These are phyloP conservation scores for Desmodesmus armatus DNA, from an alignment of 139 green algal genomes.

Conservation along the genomic window DNA sequence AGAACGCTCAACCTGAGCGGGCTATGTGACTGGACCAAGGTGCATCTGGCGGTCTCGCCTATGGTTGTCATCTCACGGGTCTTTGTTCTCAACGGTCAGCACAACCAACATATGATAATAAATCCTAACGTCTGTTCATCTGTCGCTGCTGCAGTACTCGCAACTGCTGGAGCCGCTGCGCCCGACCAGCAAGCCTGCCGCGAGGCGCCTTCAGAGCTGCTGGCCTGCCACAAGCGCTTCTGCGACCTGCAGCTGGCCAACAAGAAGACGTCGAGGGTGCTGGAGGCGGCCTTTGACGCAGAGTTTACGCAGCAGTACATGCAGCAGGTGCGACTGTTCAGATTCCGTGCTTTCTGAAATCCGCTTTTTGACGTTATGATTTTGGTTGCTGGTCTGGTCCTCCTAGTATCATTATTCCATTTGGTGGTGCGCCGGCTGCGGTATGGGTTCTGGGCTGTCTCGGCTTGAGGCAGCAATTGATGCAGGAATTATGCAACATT, in stretches of 20 bases:
- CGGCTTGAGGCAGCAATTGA: too few relatives aligned
- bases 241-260: constrained; percentile 79
- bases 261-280: constrained; percentile 78
- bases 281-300: constrained; percentile 73
- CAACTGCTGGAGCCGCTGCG: constrained; percentile 25
- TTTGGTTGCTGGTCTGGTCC: too few relatives aligned
- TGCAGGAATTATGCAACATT: too few relatives aligned
- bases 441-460: too few relatives aligned
- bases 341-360: too few relatives aligned
- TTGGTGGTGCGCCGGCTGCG: too few relatives aligned
- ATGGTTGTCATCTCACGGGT: background rate
- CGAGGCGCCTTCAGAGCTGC: constrained; percentile 26
- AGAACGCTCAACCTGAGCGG: too few relatives aligned
- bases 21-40: too few relatives aligned
- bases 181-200: constrained; percentile 13
- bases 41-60: too few relatives aligned
- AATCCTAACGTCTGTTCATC: background rate
- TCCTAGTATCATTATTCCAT: too few relatives aligned
- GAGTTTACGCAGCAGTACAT: constrained; percentile 77
- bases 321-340: constrained; percentile 52
- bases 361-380: too few relatives aligned
- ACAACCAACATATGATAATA: background rate
- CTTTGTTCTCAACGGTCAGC: background rate
- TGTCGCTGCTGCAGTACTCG: constrained; percentile 28
- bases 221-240: constrained; percentile 59